Base-by-base conservation (phyloP, 2,329 filamentous ascomycete genomes). In the Colletotrichum orchidophilum region DNA sequence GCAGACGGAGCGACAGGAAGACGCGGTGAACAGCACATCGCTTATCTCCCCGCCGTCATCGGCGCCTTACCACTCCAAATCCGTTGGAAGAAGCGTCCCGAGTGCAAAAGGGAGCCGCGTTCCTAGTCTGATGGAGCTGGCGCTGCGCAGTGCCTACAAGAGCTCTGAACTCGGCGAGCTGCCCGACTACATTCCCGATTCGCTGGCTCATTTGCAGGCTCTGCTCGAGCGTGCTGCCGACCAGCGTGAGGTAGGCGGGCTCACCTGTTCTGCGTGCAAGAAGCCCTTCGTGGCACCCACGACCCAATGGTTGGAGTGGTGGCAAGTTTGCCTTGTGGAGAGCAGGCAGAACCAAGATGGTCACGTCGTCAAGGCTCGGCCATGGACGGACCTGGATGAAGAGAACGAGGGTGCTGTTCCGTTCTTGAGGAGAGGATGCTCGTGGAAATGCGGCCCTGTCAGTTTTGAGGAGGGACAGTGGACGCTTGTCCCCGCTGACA, bases 301-400 rank as follows among this genome's bases (percentile, higher is more conserved):
- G 3, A 81, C 86, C 0, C 84, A 90, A 75, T 92, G 90, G 90
- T 79, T 92, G 8, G 90, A 92, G 75, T 92, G 90, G 87, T 89
- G 87, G 77, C 83, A 87, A 68, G 65, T 71, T 7, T 71, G 69
- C 33, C 42, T 69, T 24, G 46, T 83, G 27, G 71, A 74, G 27
- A 76, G 74, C 13, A 72, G 8, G 63, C 27, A 26, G 26, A 39
- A 2, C 4, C 52, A 50, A 4, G 58, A 71, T 15, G 60, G 52
- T 15, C 49, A 63, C 18, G 54, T 64, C 55, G 50, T 73, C 15
- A 60, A 58, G 27, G 52, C 55, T 8, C 54, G 62, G 3, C 70
- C 70, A 2, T 72, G 70, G 70, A 70, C 59, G 8, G 70, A 72
- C n/a, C 29, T 72, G 35, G 50, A 58, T n/a, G 61, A 70, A n/a